Base-by-base conservation (phyloP, 2,329 filamentous ascomycete species). In the Xylariaceae sp. region DNA sequence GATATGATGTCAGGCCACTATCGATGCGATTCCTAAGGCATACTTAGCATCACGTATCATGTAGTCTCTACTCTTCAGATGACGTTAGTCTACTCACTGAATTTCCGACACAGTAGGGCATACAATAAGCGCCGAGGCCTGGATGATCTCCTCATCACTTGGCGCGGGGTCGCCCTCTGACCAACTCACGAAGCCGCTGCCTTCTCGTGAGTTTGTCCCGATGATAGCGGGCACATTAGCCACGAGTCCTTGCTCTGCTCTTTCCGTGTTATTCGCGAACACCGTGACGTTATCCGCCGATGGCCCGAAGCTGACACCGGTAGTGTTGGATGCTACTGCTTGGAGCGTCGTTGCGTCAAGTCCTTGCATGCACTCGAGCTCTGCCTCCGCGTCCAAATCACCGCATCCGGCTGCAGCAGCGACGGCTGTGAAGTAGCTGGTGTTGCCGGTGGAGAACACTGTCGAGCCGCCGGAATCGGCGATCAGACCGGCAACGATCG, bases 401-500 rank as follows among this genome's bases (percentile, higher is more conserved):
- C 45, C 50, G 39, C 58, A 61, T 3, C 56, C 58, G 8, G 57
- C 38, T 7, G 34, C 12, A 3, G 35, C 26, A 32, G 56, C 57
- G 1, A 59, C 24, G 22, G 50, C 49, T 9, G 50, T 53, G 45
- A 60, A 60, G 36, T 49, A 53, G 13, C 41, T 37, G 26, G 50
- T 49, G 26, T 59, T 49, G 11, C 65, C 65, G 44, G 67, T 58
- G 6, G 57, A 61, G 18, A 64, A 57, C 33, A 64, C 66, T 9
- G 62, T 65, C 28, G 56, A 56, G 50, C 54, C 64, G 41, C 64
- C 63, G 19, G 52, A 52, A 29, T 50, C 47, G 17, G 56, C 55
- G 45, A 55, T 64, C 48, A 60, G 61, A 31, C 59, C 64, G 43
- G 61, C 64, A 33, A 65, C 64, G 13, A 61, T 61, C 15, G 59